These are phyloP conservation scores for Dryadomyces quercus-mongolicae DNA, from an alignment of 2,329 filamentous ascomycete species.

Conservation along the genomic window DNA sequence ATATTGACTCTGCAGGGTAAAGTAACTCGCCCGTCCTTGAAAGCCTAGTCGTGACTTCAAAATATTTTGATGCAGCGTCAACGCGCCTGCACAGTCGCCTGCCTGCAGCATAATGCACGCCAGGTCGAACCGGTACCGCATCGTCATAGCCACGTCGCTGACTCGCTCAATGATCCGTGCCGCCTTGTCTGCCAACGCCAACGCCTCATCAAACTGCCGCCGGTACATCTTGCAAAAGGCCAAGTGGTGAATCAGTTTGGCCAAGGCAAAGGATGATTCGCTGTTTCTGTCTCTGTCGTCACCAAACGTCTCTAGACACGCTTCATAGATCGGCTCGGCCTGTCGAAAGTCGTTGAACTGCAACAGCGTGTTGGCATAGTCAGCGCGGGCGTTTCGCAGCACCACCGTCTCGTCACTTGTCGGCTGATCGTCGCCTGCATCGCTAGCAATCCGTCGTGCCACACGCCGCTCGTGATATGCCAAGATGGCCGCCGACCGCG, in stretches of 20 bases:
- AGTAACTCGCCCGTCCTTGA: constrained; percentile 11
- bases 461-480: constrained; percentile 5
- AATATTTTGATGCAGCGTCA: constrained; percentile 9
- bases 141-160: constrained; percentile 8
- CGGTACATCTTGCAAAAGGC: constrained; percentile 12
- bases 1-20: constrained; percentile 12
- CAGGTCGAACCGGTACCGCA: constrained; percentile 11
- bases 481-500: constrained; percentile 7
- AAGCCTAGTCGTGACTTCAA: constrained; percentile 11
- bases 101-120: constrained; percentile 12
- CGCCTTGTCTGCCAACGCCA: constrained; percentile 2
- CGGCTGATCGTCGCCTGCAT: neutral
- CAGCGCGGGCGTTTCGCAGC: constrained; percentile 7
- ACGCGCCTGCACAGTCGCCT: constrained; percentile 2
- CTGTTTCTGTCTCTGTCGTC: neutral
- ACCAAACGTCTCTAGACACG: constrained; percentile 7
- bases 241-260: constrained; percentile 11
- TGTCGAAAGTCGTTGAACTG: constrained; percentile 10
- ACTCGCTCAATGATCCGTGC: constrained; percentile 5
- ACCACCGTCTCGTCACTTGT: constrained; percentile 1
- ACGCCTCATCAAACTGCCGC: constrained; percentile 5
- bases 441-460: neutral
- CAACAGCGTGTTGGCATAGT: constrained; percentile 12
- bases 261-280: constrained; percentile 7
- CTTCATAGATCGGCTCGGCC: constrained; percentile 9